Percentiles rank a stretch among this genome's conserved stretches.
phyloP scores from a whole-genome alignment of 2,329 filamentous ascomycete genomes.

The Hypocreales sp. region DNA sequence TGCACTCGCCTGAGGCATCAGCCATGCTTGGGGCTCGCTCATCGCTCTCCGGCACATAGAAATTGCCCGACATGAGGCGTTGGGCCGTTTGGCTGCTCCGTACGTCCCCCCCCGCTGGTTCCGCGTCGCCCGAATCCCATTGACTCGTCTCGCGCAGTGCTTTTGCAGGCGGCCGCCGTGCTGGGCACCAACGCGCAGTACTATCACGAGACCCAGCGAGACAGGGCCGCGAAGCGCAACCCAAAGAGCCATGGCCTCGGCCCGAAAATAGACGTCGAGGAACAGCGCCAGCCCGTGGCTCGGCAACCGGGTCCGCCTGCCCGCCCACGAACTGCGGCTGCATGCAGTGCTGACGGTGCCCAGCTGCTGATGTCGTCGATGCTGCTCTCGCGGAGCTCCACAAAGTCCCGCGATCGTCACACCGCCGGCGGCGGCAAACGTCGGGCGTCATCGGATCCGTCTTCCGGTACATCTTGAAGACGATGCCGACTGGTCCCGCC shows the following conservation, averaged over 20 bases:
- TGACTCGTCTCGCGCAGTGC: too few relatives aligned
- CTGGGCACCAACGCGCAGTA: constrained; percentile 23
- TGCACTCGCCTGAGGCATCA: constrained; percentile 2
- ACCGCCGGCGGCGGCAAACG: constrained; percentile 27
- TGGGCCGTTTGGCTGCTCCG: constrained; percentile 24
- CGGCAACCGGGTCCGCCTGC: constrained; percentile 21
- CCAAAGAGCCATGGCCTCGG: constrained; percentile 16
- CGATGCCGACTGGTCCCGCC: constrained; percentile 32
- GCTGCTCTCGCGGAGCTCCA: constrained; percentile 32
- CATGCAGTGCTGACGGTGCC: background rate
- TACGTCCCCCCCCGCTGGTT: constrained; percentile 14
- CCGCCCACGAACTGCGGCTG: background rate
- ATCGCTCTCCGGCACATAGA: constrained; percentile 14
- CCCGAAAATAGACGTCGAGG: constrained; percentile 14
- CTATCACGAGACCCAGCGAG: constrained; percentile 15
- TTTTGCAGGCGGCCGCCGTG: constrained; percentile 26
- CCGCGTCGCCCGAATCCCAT: constrained; percentile 4
- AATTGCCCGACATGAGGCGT: constrained; percentile 23
- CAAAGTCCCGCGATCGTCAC: constrained; percentile 29
- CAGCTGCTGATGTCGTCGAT: constrained; percentile 38
- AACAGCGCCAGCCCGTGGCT: constrained; percentile 10
- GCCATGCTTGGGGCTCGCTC: constrained; percentile 14
- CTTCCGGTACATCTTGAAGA: constrained; percentile 28
- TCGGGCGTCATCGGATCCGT: constrained; percentile 25
- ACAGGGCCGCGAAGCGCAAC: constrained; percentile 12